Evolutionary conservation across 1,284 basidiomycete species (phyloP), one percentile per base, ranked within the genome.

Genomic region (Stygiomarasmius scandens): DNA sequence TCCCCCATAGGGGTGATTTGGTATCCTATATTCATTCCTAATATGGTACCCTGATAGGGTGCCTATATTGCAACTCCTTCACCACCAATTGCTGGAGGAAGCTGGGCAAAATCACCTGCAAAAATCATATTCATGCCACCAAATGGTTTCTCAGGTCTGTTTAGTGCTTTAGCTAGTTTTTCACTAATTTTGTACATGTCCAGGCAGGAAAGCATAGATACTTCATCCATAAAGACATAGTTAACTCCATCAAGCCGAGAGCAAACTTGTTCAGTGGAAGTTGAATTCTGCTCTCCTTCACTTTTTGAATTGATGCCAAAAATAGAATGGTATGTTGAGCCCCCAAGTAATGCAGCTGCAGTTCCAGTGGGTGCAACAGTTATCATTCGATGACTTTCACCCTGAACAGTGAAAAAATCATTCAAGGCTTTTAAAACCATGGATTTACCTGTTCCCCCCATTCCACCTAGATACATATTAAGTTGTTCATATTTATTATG

Each of bases 361-460:
- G 67, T 56, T 0, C 70, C 70, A 3, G 69, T 78, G 1, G 75
- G 75, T 16, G 71, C 75, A 1, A 75, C 38, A 0, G 70, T 58
- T 1, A 71, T 46, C 56, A 77, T 22, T 16, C 64, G 23, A 54
- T 72, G 57, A 3, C 52, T 32, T 54, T 74, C 67, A 1, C 64
- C 56, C 16, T 62, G 47, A 6, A 19, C 1, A 1, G 52, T 51
- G 55, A 78, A 74, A 10, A 74, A 69, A 1, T 44, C 0, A n/a
- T 61, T 66, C 0, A 76, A 11, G 11, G n/a, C n/a, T n/a, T n/a
- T n/a, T n/a, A n/a, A n/a, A n/a, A n/a, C n/a, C n/a, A n/a, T n/a
- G n/a, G n/a, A n/a, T n/a, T n/a, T n/a, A n/a, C n/a, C n/a, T n/a
- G n/a, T n/a, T n/a, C n/a, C n/a, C n/a, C n/a, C n/a, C n/a, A n/a